phyloP scores from a whole-genome alignment of 2,329 filamentous ascomycete species.

The Aspergillus pseudoviridinutans region DNA sequence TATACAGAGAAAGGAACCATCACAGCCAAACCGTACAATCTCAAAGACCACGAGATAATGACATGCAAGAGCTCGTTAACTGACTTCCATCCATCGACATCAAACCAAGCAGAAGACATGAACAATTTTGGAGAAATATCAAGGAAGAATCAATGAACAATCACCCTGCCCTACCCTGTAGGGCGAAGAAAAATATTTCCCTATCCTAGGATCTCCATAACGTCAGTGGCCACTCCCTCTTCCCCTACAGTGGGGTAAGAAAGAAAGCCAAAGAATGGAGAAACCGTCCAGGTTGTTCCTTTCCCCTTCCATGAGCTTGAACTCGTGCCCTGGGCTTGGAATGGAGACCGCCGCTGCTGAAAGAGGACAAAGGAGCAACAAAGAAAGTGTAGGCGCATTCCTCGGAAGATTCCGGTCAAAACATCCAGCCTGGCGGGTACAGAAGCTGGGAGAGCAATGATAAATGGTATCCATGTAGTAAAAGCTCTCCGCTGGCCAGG shows the following conservation, averaged over 20 bases:
- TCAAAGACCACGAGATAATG: background rate
- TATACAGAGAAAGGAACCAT: background rate
- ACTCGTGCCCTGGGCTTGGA: background rate
- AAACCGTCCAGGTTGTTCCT: background rate
- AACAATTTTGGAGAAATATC: no score
- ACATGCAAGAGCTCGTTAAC: background rate
- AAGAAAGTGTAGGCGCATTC: constrained; percentile 17
- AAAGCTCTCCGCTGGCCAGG: no score
- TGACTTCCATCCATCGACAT: background rate
- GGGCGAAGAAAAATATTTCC: background rate
- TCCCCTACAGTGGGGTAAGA: background rate
- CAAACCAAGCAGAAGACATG: background rate
- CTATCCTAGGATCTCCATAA: background rate
- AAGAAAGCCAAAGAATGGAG: background rate
- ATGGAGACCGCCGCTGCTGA: background rate
- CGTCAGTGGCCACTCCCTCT: background rate
- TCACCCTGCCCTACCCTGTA: background rate
- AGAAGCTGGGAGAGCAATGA: background rate
- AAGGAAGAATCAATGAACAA: background rate
- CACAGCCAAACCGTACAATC: background rate
- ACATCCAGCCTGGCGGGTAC: background rate
- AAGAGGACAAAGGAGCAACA: constrained; percentile 5
- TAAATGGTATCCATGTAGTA: background rate
- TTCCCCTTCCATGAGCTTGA: background rate
- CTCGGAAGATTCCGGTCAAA: constrained; percentile 10